These are phyloP conservation scores for Beta vulgaris DNA, from an alignment of 148 eudicot species.

Conservation along the genomic window DNA sequence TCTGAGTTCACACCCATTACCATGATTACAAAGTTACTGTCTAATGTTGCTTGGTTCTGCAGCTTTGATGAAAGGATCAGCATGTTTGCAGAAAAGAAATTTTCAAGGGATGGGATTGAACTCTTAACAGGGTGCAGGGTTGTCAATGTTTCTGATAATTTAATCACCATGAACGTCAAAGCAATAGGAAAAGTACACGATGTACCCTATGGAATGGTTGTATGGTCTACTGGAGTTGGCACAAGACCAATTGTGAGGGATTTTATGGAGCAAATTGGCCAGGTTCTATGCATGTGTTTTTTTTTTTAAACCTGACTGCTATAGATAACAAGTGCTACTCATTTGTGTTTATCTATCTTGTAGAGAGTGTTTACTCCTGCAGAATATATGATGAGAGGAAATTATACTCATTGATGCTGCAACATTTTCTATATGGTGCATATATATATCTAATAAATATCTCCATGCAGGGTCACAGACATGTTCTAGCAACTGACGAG, in stretches of 20 bases:
- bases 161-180: constrained; percentile 47
- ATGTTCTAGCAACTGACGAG: constrained; percentile 61
- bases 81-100: constrained; percentile 65
- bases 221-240: constrained; percentile 80
- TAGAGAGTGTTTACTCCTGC: neutral
- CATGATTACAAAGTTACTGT: too few relatives aligned
- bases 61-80: constrained; percentile 82
- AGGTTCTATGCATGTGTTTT: constrained; percentile 34
- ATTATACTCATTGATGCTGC: neutral
- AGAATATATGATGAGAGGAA: neutral
- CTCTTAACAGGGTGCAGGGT: constrained; percentile 63
- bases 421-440: constrained; percentile 1
- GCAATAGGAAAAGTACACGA: constrained; percentile 39
- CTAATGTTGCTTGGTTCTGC: constrained; percentile 15
- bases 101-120: constrained; percentile 73
- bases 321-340: neutral
- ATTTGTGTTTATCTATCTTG: neutral
- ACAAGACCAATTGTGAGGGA: constrained; percentile 66
- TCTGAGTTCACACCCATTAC: too few relatives aligned
- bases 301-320: neutral
- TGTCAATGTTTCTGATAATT: constrained; percentile 41
- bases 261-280: constrained; percentile 74
- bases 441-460: constrained; percentile 12
- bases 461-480: constrained; percentile 50
- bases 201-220: constrained; percentile 63